phyloP scores from a whole-genome alignment of 2,329 filamentous ascomycete species.

The Rhynchosporium secalis region DNA sequence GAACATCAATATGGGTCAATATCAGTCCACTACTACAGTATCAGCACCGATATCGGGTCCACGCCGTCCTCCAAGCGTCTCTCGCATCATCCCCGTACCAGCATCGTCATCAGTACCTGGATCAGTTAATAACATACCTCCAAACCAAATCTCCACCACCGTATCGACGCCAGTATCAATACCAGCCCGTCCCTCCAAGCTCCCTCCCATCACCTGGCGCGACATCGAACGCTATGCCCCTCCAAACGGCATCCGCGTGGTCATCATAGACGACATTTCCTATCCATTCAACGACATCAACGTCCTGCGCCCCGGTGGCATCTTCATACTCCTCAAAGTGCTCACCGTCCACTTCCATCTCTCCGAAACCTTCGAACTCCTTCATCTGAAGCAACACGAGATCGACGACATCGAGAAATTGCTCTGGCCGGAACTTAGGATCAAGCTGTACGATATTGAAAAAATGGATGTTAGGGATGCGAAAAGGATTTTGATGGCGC shows the following conservation, averaged over 20 bases:
- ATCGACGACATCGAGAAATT: neutral
- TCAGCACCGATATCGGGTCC: too few species aligned
- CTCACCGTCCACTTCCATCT: neutral
- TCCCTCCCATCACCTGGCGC: neutral
- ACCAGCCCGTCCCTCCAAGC: neutral
- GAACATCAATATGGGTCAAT: too few species aligned
- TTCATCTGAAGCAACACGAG: neutral
- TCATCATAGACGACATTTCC: neutral
- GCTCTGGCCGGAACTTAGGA: neutral
- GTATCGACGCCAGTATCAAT: neutral
- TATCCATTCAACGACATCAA: neutral
- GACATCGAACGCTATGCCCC: neutral
- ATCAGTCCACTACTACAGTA: too few species aligned
- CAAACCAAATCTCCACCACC: too few species aligned
- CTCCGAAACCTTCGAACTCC: neutral
- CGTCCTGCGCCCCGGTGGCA: neutral
- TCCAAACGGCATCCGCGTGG: neutral
- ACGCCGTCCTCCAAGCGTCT: too few species aligned
- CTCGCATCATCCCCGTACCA: too few species aligned
- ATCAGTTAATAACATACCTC: too few species aligned
- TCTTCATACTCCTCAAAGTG: neutral
- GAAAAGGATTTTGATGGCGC: slow-evolving; percentile 4
- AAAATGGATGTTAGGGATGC: neutral
- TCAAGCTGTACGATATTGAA: neutral
- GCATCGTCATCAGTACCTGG: too few species aligned